These are phyloP conservation scores for Reutealis trisperma DNA, from an alignment of 345 rosid genomes.

Conservation along the genomic window DNA sequence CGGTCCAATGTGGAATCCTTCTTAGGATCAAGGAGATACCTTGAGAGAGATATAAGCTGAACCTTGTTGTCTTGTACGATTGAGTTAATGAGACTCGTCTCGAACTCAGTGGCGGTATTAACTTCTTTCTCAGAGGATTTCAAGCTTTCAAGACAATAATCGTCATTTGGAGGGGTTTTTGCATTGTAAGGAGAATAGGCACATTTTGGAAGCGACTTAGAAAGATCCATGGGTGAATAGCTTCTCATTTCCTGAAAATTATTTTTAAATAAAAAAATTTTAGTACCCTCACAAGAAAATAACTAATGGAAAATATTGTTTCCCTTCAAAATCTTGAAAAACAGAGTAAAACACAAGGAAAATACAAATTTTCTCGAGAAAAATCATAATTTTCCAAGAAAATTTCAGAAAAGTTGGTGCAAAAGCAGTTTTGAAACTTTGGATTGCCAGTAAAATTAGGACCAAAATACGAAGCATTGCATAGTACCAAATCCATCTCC, in stretches of 20 bases:
- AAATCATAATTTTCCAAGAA: slow-evolving; percentile 7
- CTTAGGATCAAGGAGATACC: slow-evolving; percentile 8
- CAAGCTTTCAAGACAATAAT: background rate
- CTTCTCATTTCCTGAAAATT: slow-evolving; percentile 34
- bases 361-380: background rate
- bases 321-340: background rate
- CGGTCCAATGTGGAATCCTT: slow-evolving; percentile 34
- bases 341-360: background rate
- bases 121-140: background rate
- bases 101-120: slow-evolving; percentile 12
- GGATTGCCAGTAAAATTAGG: background rate
- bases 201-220: slow-evolving; percentile 23
- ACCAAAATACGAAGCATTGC: background rate
- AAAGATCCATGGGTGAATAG: slow-evolving; percentile 27
- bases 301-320: background rate
- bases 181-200: background rate
- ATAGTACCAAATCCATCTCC: slow-evolving; percentile 37
- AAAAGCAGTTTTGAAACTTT: background rate
- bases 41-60: slow-evolving; percentile 31
- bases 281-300: background rate
- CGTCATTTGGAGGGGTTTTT: background rate
- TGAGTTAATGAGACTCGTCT: slow-evolving; percentile 35
- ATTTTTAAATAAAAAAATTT: background rate
- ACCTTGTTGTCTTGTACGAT: slow-evolving; percentile 49
- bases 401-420: background rate